Evolutionary conservation across 106 monocot genomes (phyloP).

Genomic region (Agapanthus africanus): DNA sequence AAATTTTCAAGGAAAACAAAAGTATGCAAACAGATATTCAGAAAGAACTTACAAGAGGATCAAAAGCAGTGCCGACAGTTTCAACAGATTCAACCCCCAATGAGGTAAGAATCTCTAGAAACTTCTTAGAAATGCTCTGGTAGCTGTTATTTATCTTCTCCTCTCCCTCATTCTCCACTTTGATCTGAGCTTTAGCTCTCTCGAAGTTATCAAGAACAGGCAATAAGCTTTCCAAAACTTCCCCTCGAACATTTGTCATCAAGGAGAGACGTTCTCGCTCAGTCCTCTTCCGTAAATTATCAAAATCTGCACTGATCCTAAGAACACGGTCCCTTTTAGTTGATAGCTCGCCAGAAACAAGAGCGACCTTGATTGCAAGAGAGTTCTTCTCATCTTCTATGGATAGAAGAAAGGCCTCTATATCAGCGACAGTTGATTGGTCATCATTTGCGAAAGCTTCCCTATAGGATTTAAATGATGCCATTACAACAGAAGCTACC

Average conservation of each 20-base stretch:
- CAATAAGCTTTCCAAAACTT: constrained; percentile 69
- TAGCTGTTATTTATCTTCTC: constrained; percentile 79
- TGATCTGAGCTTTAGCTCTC: constrained; percentile 81
- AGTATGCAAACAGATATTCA: too few relatives aligned
- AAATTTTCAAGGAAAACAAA: too few relatives aligned
- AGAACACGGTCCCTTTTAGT: constrained; percentile 51
- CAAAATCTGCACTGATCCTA: constrained; percentile 83
- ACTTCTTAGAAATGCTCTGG: constrained; percentile 86
- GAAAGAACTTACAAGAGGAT: constrained; percentile 59
- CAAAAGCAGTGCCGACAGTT: constrained; percentile 65
- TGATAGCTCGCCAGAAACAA: constrained; percentile 37
- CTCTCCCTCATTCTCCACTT: constrained; percentile 72
- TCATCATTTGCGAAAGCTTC: constrained; percentile 64
- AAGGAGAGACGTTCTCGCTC: constrained; percentile 59
- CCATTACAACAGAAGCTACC: constrained; percentile 24
- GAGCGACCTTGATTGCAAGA: constrained; percentile 35
- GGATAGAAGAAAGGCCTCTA: constrained; percentile 66
- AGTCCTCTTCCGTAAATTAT: constrained; percentile 76
- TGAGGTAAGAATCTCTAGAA: constrained; percentile 54
- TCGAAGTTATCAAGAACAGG: constrained; percentile 90
- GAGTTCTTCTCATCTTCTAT: constrained; percentile 69
- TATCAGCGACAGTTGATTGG: constrained; percentile 47
- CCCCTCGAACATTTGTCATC: constrained; percentile 72
- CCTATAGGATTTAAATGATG: constrained; percentile 44
- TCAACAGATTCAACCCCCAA: constrained; percentile 66